A percentile compares a stretch with the other conserved stretches of the same genome.
Evolutionary conservation across 202 grass and related monocot genomes (phyloP).

Genomic region (Hordeum pubiflorum): DNA sequence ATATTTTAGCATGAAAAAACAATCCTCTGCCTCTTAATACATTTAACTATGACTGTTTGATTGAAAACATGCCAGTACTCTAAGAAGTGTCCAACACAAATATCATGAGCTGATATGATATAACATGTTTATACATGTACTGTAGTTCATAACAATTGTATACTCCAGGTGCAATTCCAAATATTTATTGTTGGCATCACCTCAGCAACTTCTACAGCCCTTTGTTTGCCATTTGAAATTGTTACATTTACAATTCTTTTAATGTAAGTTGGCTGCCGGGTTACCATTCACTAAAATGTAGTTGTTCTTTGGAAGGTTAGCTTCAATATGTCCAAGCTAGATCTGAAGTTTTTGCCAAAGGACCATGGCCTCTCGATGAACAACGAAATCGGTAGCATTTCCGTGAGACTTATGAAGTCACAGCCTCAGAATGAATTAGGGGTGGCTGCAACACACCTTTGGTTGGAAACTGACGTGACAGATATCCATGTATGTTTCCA

Average conservation of each 20-base stretch:
- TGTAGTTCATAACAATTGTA: background rate
- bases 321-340: slow-evolving; percentile 98
- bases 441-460: slow-evolving; percentile 55
- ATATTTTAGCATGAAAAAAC: background rate
- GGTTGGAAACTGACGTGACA: slow-evolving; percentile 63
- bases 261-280: background rate
- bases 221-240: slow-evolving; percentile 23
- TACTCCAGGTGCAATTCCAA: background rate
- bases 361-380: slow-evolving; percentile 58
- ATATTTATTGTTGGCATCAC: background rate
- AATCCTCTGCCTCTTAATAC: background rate
- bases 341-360: slow-evolving; percentile 81
- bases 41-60: background rate
- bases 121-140: slow-evolving; percentile 8
- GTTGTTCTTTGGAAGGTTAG: slow-evolving; percentile 99
- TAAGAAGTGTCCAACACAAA: slow-evolving; percentile 1
- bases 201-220: background rate
- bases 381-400: slow-evolving; percentile 75
- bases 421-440: slow-evolving; percentile 36
- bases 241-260: slow-evolving; percentile 2
- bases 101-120: background rate
- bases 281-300: slow-evolving; percentile 62
- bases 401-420: slow-evolving; percentile 56
- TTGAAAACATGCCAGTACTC: background rate
- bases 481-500: slow-evolving; percentile 70